Percentiles rank a stretch among this genome's conserved stretches.
These are phyloP conservation scores for Pogostemon cablin DNA, from an alignment of 257 asterid species.

Conservation along the genomic window DNA sequence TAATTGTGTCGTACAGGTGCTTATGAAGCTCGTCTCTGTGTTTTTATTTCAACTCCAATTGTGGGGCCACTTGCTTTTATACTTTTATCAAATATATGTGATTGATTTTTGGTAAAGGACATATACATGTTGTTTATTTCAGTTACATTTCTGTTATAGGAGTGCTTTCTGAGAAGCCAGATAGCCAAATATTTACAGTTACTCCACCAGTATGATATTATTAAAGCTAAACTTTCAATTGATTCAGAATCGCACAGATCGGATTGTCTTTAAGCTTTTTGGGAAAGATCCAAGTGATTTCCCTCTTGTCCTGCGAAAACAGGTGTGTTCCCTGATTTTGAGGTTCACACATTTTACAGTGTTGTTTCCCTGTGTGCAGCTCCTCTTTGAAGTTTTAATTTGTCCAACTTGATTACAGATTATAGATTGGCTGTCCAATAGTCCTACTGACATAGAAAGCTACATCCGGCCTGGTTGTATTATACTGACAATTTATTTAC, in stretches of 20 bases:
- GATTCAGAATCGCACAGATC: conserved; percentile 79
- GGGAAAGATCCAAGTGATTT: conserved; percentile 83
- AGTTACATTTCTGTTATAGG: conserved; percentile 1
- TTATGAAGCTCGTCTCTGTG: not conserved
- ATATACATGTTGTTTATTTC: not conserved
- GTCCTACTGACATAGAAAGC: conserved; percentile 95
- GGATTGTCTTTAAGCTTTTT: conserved; percentile 82
- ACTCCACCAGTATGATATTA: not conserved
- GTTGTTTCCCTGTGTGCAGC: conserved; percentile 23
- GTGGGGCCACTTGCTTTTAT: conserved; percentile 10
- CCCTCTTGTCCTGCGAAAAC: conserved; percentile 71
- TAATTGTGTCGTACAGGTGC: conserved; percentile 8
- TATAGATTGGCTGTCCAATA: conserved; percentile 87
- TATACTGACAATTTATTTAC: conserved; percentile 71
- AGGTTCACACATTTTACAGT: conserved; percentile 16
- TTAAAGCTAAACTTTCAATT: conserved; percentile 20
- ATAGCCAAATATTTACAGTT: conserved; percentile 4
- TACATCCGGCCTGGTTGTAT: conserved; percentile 94
- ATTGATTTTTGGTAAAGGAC: not conserved
- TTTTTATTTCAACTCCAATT: not conserved
- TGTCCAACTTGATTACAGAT: conserved; percentile 60
- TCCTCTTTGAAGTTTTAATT: conserved; percentile 20
- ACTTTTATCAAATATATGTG: too few species aligned
- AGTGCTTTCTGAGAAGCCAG: not conserved
- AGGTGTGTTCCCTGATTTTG: conserved; percentile 51